These are phyloP conservation scores for Mycena crocata DNA, from an alignment of 768 basidiomycete genomes.

Conservation along the genomic window DNA sequence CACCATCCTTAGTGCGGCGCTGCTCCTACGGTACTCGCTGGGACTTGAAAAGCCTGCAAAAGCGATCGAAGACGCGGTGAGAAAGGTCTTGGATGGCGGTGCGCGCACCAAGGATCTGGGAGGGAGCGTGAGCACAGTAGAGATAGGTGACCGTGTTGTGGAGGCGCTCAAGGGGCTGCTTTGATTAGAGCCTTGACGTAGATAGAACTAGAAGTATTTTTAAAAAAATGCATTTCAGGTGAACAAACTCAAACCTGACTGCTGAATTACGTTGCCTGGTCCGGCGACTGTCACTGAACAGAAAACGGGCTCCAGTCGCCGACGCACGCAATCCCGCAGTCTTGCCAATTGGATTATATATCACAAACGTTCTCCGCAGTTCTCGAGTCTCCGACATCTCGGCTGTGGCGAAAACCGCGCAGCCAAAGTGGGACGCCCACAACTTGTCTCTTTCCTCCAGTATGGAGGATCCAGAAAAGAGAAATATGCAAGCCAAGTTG, in stretches of 20 bases:
- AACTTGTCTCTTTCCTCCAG: background rate
- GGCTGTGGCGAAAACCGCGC: too few species aligned
- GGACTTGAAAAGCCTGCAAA: conserved; percentile 87
- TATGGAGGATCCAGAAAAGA: conserved; percentile 28
- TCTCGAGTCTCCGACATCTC: too few species aligned
- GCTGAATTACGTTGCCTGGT: too few species aligned
- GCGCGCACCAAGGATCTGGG: conserved; percentile 90
- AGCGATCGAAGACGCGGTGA: conserved; percentile 91
- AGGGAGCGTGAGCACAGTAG: conserved; percentile 77
- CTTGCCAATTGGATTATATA: too few species aligned
- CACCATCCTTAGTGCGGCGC: conserved; percentile 92
- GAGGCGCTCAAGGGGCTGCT: conserved; percentile 74
- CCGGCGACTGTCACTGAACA: too few species aligned
- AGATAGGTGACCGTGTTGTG: conserved; percentile 87
- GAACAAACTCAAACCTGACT: too few species aligned
- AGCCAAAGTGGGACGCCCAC: too few species aligned
- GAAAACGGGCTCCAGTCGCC: too few species aligned
- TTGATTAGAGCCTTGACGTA: conserved; percentile 48
- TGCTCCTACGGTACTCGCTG: conserved; percentile 95
- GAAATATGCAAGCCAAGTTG: background rate
- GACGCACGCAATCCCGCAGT: too few species aligned
- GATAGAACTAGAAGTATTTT: too few species aligned
- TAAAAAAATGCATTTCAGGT: too few species aligned
- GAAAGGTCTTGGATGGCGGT: conserved; percentile 87
- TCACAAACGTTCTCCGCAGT: too few species aligned